These are phyloP conservation scores for Phytopythium cucurbitacearum DNA, from an alignment of 352 stramenopile species.

Conservation along the genomic window DNA sequence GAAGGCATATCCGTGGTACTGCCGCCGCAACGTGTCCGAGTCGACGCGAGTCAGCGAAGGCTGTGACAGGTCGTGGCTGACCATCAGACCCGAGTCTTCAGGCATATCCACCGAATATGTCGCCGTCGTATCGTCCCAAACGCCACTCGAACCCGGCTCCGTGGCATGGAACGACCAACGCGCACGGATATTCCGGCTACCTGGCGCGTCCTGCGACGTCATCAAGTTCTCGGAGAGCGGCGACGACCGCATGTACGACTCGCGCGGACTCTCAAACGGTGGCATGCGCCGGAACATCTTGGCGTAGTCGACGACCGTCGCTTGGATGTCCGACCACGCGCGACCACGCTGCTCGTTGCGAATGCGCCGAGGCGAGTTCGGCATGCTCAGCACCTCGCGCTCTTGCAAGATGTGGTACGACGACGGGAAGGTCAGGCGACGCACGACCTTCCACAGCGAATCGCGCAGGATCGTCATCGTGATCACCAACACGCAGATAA, in stretches of 20 bases:
- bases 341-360: slow-evolving; percentile 24
- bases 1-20: slow-evolving; percentile 79
- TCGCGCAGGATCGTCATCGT: slow-evolving; percentile 63
- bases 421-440: slow-evolving; percentile 53
- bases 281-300: slow-evolving; percentile 44
- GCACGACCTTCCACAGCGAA: slow-evolving; percentile 68
- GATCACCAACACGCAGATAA: slow-evolving; percentile 53
- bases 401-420: slow-evolving; percentile 81
- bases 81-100: too few species aligned
- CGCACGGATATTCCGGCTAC: slow-evolving; percentile 39
- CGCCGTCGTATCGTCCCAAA: background rate
- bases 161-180: slow-evolving; percentile 49
- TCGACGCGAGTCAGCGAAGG: background rate
- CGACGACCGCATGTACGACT: slow-evolving; percentile 52
- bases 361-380: slow-evolving; percentile 56
- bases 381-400: slow-evolving; percentile 55
- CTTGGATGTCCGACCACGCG: slow-evolving; percentile 37
- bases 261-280: slow-evolving; percentile 43
- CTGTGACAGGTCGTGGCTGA: too few species aligned
- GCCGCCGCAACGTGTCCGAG: slow-evolving; percentile 9
- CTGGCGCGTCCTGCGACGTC: slow-evolving; percentile 10
- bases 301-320: slow-evolving; percentile 41
- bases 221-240: slow-evolving; percentile 60
- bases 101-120: background rate
- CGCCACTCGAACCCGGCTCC: slow-evolving; percentile 2